Conservation (phyloP, 306 rosid genomes). For the Pterocarpus santalinus region DNA sequence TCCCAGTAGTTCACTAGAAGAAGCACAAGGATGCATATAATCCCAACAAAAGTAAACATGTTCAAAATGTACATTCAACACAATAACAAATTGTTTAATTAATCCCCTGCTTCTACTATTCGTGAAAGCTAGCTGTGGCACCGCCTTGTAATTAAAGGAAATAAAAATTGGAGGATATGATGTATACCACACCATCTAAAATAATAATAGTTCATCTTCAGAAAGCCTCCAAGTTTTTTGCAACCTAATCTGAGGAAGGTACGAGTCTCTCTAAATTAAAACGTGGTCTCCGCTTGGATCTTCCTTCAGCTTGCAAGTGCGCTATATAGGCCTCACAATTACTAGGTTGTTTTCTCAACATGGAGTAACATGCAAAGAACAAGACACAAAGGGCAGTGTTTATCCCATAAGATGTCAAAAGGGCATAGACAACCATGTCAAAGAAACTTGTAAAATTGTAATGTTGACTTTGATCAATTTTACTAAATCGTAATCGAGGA, state of each 20-base stretch:
- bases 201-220: slow-evolving; percentile 68
- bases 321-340: slow-evolving; percentile 79
- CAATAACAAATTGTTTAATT: neutral
- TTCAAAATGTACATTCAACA: slow-evolving; percentile 67
- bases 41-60: slow-evolving; percentile 82
- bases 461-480: too few relatives aligned
- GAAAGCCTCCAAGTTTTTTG: slow-evolving; percentile 67
- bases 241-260: slow-evolving; percentile 78
- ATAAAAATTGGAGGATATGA: slow-evolving; percentile 65
- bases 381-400: slow-evolving; percentile 80
- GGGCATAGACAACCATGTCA: slow-evolving; percentile 86
- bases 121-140: neutral
- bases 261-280: slow-evolving; percentile 72
- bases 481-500: too few relatives aligned
- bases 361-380: slow-evolving; percentile 77
- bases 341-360: slow-evolving; percentile 81
- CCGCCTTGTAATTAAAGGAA: neutral
- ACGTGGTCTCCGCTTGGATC: slow-evolving; percentile 52
- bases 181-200: slow-evolving; percentile 74
- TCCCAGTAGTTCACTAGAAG: slow-evolving; percentile 88
- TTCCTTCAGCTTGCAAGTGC: slow-evolving; percentile 72
- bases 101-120: neutral
- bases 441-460: slow-evolving; percentile 4
- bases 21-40: slow-evolving; percentile 78
- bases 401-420: slow-evolving; percentile 83